Percentiles rank a stretch among this genome's conserved stretches.
Conservation (phyloP, 202 grass and related monocot genomes). For the Alloteropsis angusta region DNA sequence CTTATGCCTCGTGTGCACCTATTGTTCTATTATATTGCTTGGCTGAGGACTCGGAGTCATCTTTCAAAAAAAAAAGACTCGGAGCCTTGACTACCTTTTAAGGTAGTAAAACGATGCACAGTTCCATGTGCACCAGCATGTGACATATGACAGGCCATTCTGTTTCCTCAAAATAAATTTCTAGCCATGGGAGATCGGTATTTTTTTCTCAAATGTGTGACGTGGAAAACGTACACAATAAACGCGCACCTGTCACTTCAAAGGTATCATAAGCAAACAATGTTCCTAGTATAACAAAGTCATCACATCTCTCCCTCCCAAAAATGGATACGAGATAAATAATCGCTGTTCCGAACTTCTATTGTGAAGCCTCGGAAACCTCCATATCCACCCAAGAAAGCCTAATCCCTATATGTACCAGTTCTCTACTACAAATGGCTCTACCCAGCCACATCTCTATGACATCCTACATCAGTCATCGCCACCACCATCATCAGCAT, state of each 20-base stretch:
- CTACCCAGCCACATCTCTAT: not conserved
- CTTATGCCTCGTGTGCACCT: too few species aligned
- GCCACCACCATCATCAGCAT: slow-evolving; percentile 35
- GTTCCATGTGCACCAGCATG: not conserved
- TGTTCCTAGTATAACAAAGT: too few species aligned
- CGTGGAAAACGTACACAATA: too few species aligned
- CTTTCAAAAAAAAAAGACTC: too few species aligned
- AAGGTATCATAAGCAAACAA: too few species aligned
- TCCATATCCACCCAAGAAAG: not conserved
- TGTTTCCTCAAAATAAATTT: not conserved
- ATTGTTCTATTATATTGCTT: not conserved
- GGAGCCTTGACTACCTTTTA: not conserved
- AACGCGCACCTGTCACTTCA: too few species aligned
- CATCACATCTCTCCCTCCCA: too few species aligned
- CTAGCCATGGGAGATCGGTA: not conserved
- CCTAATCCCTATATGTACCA: not conserved
- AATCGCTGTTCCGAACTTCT: not conserved
- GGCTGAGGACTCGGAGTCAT: too few species aligned
- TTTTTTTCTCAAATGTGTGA: not conserved
- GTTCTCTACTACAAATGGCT: not conserved
- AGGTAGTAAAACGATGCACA: not conserved
- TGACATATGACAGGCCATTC: not conserved
- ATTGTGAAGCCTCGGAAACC: not conserved
- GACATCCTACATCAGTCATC: slow-evolving; percentile 14
- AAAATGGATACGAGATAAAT: not conserved